Evolutionary conservation across 1,139 yeast species (phyloP), one percentile per base, ranked within the genome.

Genomic region (Kurtzmaniella quercitrusa): DNA sequence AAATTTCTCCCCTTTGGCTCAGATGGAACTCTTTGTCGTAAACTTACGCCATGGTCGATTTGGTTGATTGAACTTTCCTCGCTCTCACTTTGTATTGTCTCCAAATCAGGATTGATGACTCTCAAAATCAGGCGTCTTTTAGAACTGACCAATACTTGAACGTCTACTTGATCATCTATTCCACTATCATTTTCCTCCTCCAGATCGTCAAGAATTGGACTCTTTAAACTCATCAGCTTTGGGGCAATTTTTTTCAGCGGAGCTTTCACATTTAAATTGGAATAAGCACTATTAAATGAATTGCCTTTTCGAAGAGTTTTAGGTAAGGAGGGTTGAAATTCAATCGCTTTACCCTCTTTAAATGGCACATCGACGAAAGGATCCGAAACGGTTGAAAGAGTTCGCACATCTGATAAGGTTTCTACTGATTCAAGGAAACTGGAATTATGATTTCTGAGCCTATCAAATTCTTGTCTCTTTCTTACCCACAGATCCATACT

Each of bases 71-170:
- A 19, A 5, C 40, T 36, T 15, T 47, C 54, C 19, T 50, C 56
- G 8, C 47, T 48, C 11, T 45, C 50, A 16, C 43, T 44, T 16
- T 47, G 42, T 16, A 46, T 44, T 7, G 51, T 48, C 3, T 48
- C 73, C 5, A 60, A 38, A 51, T 78, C 82, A 0, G 94, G 94
- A 53, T 85, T 85, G 41, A 81, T 73, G 34, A 85, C 81, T 31
- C 85, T 66, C 41, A 85, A 65, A 40, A 75, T 75, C 1, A 85
- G 73, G 44, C 88, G 64, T 52, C 91, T 68, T 56, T 80, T 79
- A n/a, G 86, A 79, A 46, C 88, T 79, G 9, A 85, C 91, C 49
- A 85, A 62, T 8, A 85, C 85, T 57, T 85, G 93, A 0, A 82
- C 91, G 49, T 85, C 91, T 50, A 84, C 62, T 36, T 74, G 69